These are phyloP conservation scores for Aspergillus homomorphus DNA, from an alignment of 495 filamentous ascomycete genomes.

Conservation along the genomic window DNA sequence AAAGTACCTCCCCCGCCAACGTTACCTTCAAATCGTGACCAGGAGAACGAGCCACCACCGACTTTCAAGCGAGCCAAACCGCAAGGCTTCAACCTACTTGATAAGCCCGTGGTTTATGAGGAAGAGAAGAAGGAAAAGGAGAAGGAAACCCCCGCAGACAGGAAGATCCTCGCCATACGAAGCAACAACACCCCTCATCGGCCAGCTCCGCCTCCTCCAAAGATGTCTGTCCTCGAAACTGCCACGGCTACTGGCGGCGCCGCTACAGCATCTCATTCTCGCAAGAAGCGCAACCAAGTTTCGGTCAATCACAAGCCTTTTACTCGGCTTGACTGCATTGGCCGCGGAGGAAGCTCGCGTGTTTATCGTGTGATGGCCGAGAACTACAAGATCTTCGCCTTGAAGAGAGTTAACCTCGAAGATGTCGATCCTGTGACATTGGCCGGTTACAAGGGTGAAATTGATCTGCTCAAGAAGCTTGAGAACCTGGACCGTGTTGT, in stretches of 20 bases:
- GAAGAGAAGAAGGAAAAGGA: slow-evolving; percentile 46
- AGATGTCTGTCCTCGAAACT: slow-evolving; percentile 92
- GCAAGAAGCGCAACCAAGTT: slow-evolving; percentile 74
- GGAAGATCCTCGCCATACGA: slow-evolving; percentile 66
- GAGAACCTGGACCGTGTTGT: slow-evolving; percentile 85
- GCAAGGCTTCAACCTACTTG: slow-evolving; percentile 52
- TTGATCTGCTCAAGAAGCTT: slow-evolving; percentile 82
- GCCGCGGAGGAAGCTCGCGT: slow-evolving; percentile 85
- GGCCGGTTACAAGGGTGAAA: slow-evolving; percentile 92
- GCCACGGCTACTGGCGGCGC: slow-evolving; percentile 83
- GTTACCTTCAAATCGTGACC: slow-evolving; percentile 61
- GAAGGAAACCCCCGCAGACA: slow-evolving; percentile 37
- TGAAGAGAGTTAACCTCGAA: slow-evolving; percentile 89
- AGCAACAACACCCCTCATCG: slow-evolving; percentile 81
- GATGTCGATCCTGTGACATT: slow-evolving; percentile 82
- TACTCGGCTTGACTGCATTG: slow-evolving; percentile 82
- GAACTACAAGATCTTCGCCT: slow-evolving; percentile 87
- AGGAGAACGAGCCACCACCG: slow-evolving; percentile 78
- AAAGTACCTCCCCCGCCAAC: slow-evolving; percentile 60
- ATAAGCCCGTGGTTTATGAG: slow-evolving; percentile 52
- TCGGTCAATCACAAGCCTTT: slow-evolving; percentile 90
- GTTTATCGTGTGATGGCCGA: slow-evolving; percentile 98
- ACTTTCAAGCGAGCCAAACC: slow-evolving; percentile 69
- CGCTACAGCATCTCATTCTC: slow-evolving; percentile 61
- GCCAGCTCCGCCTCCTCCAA: slow-evolving; percentile 81